A percentile compares a stretch with the other conserved stretches of the same genome.
phyloP scores from a whole-genome alignment of 495 filamentous ascomycete genomes.

The Cenococcum geophilum region DNA sequence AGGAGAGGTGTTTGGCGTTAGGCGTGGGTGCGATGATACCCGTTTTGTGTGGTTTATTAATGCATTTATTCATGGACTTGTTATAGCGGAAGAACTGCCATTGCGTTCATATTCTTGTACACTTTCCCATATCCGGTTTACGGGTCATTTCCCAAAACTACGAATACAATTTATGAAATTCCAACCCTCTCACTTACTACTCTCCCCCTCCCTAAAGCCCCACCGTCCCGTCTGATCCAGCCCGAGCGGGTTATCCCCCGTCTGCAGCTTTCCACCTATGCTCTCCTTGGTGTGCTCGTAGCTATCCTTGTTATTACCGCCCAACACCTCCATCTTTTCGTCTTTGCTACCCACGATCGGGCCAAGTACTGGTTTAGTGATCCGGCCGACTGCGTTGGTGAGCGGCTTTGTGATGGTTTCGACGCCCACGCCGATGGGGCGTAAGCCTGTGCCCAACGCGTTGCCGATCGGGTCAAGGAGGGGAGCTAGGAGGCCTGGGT shows the following conservation, averaged over 20 bases:
- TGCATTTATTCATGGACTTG: neutral
- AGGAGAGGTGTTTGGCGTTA: neutral
- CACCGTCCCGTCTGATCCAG: conserved; percentile 32
- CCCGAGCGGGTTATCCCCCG: conserved; percentile 34
- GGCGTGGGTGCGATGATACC: neutral
- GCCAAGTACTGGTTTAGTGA: conserved; percentile 27
- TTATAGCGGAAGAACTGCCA: too few species aligned
- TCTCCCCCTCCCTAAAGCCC: conserved; percentile 29
- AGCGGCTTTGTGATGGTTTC: conserved; percentile 25
- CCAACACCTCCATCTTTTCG: conserved; percentile 27
- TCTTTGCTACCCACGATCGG: conserved; percentile 28
- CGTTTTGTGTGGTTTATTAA: neutral
- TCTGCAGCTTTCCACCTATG: conserved; percentile 32
- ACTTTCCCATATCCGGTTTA: neutral
- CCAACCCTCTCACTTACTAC: neutral
- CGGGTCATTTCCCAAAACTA: neutral
- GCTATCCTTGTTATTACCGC: conserved; percentile 33
- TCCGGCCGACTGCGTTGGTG: conserved; percentile 26
- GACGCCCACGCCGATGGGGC: conserved; percentile 28
- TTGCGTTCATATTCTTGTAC: too few species aligned
- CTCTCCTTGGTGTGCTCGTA: conserved; percentile 32
- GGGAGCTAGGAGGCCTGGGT: conserved; percentile 5
- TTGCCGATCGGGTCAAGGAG: conserved; percentile 27
- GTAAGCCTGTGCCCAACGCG: conserved; percentile 23
- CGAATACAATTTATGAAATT: neutral